Percentiles rank a stretch among this genome's conserved stretches.
phyloP scores from a whole-genome alignment of 768 basidiomycete species.

The Macrolepiota albuminosa region DNA sequence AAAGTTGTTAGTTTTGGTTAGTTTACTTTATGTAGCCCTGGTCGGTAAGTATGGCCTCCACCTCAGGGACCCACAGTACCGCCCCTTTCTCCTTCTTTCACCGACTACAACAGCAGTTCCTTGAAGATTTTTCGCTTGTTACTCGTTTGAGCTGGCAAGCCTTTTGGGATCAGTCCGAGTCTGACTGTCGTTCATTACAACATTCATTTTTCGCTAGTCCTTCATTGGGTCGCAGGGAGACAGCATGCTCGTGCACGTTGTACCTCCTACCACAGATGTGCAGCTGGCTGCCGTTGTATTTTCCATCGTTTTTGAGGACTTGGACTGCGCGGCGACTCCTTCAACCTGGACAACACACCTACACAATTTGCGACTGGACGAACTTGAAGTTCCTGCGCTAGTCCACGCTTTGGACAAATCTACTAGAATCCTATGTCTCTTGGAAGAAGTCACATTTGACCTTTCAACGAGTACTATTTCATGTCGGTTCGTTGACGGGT shows the following conservation, averaged over 20 bases:
- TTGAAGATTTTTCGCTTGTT: neutral
- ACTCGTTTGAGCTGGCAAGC: neutral
- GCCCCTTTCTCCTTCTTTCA: slow-evolving; percentile 1
- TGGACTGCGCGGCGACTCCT: slow-evolving; percentile 45
- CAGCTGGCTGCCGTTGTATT: slow-evolving; percentile 55
- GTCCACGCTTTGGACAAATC: slow-evolving; percentile 60
- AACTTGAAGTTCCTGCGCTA: slow-evolving; percentile 45
- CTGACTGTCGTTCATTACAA: neutral
- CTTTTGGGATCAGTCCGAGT: neutral
- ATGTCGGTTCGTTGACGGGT: slow-evolving; percentile 57
- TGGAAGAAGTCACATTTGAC: slow-evolving; percentile 62
- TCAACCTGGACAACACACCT: slow-evolving; percentile 51
- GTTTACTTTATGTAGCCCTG: slow-evolving; percentile 14
- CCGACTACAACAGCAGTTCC: neutral
- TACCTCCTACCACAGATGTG: slow-evolving; percentile 12
- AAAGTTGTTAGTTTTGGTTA: slow-evolving; percentile 14
- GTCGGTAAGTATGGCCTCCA: neutral
- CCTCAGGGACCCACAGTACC: slow-evolving; percentile 3
- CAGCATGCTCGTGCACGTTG: slow-evolving; percentile 15
- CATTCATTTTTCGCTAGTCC: slow-evolving; percentile 4
- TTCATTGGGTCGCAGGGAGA: neutral
- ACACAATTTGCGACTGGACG: slow-evolving; percentile 43
- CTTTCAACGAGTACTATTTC: slow-evolving; percentile 38
- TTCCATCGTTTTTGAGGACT: slow-evolving; percentile 48
- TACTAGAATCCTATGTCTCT: slow-evolving; percentile 48